Base-by-base conservation (phyloP, 1,139 yeast genomes). In the Kodamaea fungicola region DNA sequence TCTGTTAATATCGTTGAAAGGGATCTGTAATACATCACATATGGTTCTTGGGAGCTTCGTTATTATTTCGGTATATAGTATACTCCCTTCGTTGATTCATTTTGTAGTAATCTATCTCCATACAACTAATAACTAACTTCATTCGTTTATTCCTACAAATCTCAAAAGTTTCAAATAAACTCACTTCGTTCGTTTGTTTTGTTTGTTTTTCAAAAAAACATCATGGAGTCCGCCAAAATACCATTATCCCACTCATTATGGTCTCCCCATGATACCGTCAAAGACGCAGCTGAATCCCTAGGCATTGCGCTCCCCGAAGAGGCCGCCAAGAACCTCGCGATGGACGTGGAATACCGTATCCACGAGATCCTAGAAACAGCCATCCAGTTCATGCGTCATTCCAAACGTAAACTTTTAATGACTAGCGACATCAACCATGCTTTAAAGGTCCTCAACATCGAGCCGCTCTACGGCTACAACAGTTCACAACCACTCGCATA, bases 311-410 rank as follows among this genome's bases (percentile, higher is more conserved):
- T 92, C 32, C 87, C 89, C 16, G 97, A 92, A 43, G 98, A 94
- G 44, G 95, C 94, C 2, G 86, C 96, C 37, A 87, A 88, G 54
- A 88, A 94, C 45, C 68, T 94, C 43, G 98, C 99, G 5, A 92
- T 94, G 98, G 99, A 94, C 60, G 95, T 92, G 23, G 99, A 94
- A 64, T 94, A 94, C 58, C 76, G 98, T 47, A 88, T 94, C 45
- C 94, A 92, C 58, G 98, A 94, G 62, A 86, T 94, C 32, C 70
- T 92, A 42, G 97, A 92, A 61, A 95, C 94, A 43, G 97, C 98
- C 16, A 80, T 85, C 41, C 94, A 92, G 60, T 90, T 92, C 61
- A 94, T 92, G 94, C 76, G 97, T 51, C 97, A 94, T 59, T 81
- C 95, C 27, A 90, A 90, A 59, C 67, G 97, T 34, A 85, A 86